Evolutionary conservation across 2,329 filamentous ascomycete genomes (phyloP).

Genomic region (Phaeophleospora eucalypticola): DNA sequence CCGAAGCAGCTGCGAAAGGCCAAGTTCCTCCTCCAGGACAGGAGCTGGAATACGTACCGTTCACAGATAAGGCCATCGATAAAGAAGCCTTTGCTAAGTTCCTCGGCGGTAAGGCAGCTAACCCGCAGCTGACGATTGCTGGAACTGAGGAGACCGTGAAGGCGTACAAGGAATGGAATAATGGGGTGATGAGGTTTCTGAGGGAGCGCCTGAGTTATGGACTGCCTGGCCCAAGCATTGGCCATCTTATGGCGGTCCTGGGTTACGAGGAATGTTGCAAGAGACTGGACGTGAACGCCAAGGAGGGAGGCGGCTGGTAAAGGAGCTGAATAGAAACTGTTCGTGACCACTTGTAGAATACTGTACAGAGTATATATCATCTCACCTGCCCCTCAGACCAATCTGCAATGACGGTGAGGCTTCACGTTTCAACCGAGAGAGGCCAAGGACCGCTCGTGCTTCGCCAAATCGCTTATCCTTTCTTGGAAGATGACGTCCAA

Average conservation of each 20-base stretch:
- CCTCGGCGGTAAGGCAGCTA: conserved; percentile 8
- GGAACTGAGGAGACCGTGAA: conserved; percentile 9
- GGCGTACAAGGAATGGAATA: conserved; percentile 26
- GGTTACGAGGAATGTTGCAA: conserved; percentile 49
- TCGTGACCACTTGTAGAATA: conserved; percentile 2
- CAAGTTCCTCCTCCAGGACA: conserved; percentile 2
- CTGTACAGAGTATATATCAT: conserved; percentile 7
- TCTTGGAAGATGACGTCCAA: conserved; percentile 68
- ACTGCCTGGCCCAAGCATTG: conserved; percentile 50
- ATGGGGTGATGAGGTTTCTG: conserved; percentile 51
- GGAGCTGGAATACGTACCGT: conserved; percentile 10
- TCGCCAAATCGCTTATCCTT: conserved; percentile 61
- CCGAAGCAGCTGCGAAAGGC: conserved; percentile 3
- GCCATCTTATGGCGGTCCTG: conserved; percentile 52
- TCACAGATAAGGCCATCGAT: conserved; percentile 13
- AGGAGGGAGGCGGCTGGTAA: conserved; percentile 5
- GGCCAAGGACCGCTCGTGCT: conserved; percentile 1
- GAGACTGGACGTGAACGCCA: conserved; percentile 26
- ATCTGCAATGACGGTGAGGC: no score
- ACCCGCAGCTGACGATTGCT: conserved; percentile 13
- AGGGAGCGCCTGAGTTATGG: conserved; percentile 55
- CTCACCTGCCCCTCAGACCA: neutral
- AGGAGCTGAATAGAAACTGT: neutral
- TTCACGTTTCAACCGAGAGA: neutral
- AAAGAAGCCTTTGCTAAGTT: conserved; percentile 6